Percentiles rank a stretch among this genome's conserved stretches.
These are phyloP conservation scores for Silene noctiflora DNA, from an alignment of 179 eudicot genomes.

Conservation along the genomic window DNA sequence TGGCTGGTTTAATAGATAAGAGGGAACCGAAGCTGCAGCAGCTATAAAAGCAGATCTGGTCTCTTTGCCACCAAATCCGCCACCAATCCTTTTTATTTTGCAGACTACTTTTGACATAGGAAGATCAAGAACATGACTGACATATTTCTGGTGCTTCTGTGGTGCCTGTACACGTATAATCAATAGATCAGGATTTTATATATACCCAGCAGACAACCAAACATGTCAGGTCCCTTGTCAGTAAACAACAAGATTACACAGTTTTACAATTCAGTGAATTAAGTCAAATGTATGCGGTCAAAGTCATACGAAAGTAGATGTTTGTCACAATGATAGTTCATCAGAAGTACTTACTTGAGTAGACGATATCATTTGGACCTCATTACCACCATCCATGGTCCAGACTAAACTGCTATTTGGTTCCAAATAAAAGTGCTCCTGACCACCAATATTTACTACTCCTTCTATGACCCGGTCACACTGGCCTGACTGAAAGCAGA, in stretches of 20 bases:
- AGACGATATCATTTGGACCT: constrained; percentile 97
- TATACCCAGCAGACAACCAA: neutral
- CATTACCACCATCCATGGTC: constrained; percentile 91
- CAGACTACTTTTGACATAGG: constrained; percentile 99
- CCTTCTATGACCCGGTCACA: constrained; percentile 94
- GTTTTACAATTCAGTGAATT: neutral
- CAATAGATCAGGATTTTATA: neutral
- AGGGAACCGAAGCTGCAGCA: constrained; percentile 84
- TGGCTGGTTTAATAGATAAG: constrained; percentile 73
- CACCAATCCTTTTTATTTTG: constrained; percentile 91
- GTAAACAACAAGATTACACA: neutral
- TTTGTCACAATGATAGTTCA: neutral
- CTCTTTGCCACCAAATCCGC: constrained; percentile 99
- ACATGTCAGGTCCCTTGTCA: neutral
- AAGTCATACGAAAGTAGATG: constrained; percentile 8
- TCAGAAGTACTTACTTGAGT: constrained; percentile 66
- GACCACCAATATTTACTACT: constrained; percentile 88
- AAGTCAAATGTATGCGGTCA: neutral
- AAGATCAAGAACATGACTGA: constrained; percentile 86
- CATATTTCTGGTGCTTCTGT: constrained; percentile 95
- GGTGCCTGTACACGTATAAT: constrained; percentile 61
- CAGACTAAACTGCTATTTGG: constrained; percentile 76
- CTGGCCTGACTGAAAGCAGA: constrained; percentile 67
- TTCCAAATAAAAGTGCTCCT: constrained; percentile 96
- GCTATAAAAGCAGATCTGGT: constrained; percentile 88